Conservation (phyloP, 2,329 filamentous ascomycete genomes). For the Fusarium verrucosum region DNA sequence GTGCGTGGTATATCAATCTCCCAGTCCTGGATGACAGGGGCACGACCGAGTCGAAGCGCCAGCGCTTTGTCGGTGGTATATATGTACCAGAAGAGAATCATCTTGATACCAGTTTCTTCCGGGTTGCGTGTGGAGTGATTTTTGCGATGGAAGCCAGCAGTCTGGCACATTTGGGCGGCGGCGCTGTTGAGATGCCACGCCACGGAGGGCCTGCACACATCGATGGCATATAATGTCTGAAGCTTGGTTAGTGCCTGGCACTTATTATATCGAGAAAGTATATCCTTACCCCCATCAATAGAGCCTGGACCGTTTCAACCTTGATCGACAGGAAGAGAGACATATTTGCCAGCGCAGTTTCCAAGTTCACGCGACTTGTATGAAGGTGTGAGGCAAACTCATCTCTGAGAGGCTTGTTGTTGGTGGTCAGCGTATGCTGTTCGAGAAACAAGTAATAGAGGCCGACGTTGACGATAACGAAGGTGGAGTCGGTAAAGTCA, state of each 20-base stretch:
- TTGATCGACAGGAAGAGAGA: constrained; percentile 66
- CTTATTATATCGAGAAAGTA: neutral
- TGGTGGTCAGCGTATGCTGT: constrained; percentile 50
- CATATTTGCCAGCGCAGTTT: constrained; percentile 61
- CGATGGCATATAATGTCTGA: constrained; percentile 69
- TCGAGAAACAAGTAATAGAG: constrained; percentile 62
- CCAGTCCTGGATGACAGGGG: constrained; percentile 66
- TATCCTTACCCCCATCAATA: constrained; percentile 64
- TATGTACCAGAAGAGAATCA: constrained; percentile 59
- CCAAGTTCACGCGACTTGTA: constrained; percentile 59
- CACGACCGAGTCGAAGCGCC: constrained; percentile 66
- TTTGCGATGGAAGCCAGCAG: constrained; percentile 67
- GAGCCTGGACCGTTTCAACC: constrained; percentile 64
- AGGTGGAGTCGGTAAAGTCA: constrained; percentile 59
- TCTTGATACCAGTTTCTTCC: constrained; percentile 49
- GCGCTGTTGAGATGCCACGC: constrained; percentile 70
- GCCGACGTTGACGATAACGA: constrained; percentile 60
- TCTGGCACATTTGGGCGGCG: constrained; percentile 68
- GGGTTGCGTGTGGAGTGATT: constrained; percentile 46
- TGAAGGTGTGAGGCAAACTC: constrained; percentile 52
- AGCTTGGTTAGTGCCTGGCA: constrained; percentile 1
- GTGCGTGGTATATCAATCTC: constrained; percentile 63
- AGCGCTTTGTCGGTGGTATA: constrained; percentile 69
- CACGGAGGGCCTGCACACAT: constrained; percentile 68
- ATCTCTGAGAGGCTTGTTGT: constrained; percentile 46